A percentile compares a stretch with the other conserved stretches of the same genome.
Evolutionary conservation across 768 basidiomycete species (phyloP).

Genomic region (Porpolomopsis calyptriformis): DNA sequence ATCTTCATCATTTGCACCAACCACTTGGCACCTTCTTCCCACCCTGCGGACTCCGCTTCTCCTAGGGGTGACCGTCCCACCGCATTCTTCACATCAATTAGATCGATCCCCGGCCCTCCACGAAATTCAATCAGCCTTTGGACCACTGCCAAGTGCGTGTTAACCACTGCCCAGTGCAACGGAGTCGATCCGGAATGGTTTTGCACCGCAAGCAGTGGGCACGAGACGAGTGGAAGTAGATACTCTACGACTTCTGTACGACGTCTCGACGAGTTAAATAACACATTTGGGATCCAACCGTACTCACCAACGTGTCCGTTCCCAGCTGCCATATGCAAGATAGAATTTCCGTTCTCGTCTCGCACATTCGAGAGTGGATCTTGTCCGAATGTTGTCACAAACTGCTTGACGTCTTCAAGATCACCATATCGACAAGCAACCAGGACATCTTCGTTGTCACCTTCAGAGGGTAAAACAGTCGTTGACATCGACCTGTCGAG

Average conservation of each 20-base stretch:
- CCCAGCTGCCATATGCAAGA: conserved; percentile 78
- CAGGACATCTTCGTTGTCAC: conserved; percentile 63
- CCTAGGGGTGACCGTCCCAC: conserved; percentile 69
- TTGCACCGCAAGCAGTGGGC: conserved; percentile 45
- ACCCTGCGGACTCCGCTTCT: conserved; percentile 69
- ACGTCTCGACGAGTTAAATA: conserved; percentile 38
- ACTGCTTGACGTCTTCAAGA: conserved; percentile 62
- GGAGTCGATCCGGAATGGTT: conserved; percentile 75
- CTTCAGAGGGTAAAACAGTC: conserved; percentile 16
- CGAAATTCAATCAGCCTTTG: conserved; percentile 50
- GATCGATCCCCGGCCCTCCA: conserved; percentile 47
- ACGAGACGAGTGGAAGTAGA: conserved; percentile 50
- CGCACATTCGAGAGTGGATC: conserved; percentile 36
- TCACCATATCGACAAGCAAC: conserved; percentile 86
- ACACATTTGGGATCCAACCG: conserved; percentile 5
- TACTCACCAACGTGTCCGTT: conserved; percentile 80
- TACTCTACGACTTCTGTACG: conserved; percentile 62
- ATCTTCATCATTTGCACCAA: conserved; percentile 74
- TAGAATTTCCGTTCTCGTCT: conserved; percentile 71
- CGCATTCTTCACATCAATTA: conserved; percentile 68
- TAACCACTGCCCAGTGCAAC: conserved; percentile 86
- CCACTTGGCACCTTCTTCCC: conserved; percentile 80
- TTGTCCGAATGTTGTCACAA: conserved; percentile 47
- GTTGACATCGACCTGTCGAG: not conserved
- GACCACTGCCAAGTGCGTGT: conserved; percentile 57